phyloP scores from a whole-genome alignment of 139 green algal genomes.

The Deuterostichococcus epilithicus region DNA sequence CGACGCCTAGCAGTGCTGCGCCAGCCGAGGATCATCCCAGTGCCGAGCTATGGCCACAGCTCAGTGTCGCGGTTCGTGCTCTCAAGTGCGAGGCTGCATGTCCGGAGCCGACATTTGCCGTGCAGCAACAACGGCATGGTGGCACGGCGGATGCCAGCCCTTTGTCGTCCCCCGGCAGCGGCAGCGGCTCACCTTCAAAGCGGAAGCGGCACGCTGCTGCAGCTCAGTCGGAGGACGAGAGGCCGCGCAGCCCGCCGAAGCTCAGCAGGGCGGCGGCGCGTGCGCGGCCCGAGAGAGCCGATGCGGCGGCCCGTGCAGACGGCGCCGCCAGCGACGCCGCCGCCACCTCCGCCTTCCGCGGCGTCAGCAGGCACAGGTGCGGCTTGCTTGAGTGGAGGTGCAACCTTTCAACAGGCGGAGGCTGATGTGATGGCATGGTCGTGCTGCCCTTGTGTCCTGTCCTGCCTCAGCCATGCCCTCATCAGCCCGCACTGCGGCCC shows the following conservation, averaged over 20 bases:
- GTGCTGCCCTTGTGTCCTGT: neutral
- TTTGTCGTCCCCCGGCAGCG: neutral
- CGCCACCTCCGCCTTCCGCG: slow-evolving; percentile 9
- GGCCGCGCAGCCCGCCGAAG: neutral
- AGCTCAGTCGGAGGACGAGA: neutral
- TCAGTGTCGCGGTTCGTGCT: too few relatives aligned
- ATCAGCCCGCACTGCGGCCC: neutral
- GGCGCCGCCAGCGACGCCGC: neutral
- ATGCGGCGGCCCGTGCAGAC: neutral
- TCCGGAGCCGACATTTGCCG: too few relatives aligned
- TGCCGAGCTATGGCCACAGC: too few relatives aligned
- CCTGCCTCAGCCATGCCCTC: neutral
- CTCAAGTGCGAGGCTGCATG: too few relatives aligned
- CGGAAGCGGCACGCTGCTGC: neutral
- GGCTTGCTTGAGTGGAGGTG: too few relatives aligned
- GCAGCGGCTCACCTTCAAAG: neutral
- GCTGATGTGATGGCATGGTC: neutral
- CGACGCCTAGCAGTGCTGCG: too few relatives aligned
- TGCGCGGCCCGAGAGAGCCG: too few relatives aligned
- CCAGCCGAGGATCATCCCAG: too few relatives aligned
- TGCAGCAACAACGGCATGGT: too few relatives aligned
- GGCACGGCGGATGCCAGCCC: too few relatives aligned
- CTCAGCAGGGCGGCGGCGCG: neutral
- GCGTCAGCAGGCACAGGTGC: slow-evolving; percentile 18
- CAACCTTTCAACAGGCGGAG: neutral